Conservation (phyloP, 805 yeast species). For the Monosporozyma unispora region DNA sequence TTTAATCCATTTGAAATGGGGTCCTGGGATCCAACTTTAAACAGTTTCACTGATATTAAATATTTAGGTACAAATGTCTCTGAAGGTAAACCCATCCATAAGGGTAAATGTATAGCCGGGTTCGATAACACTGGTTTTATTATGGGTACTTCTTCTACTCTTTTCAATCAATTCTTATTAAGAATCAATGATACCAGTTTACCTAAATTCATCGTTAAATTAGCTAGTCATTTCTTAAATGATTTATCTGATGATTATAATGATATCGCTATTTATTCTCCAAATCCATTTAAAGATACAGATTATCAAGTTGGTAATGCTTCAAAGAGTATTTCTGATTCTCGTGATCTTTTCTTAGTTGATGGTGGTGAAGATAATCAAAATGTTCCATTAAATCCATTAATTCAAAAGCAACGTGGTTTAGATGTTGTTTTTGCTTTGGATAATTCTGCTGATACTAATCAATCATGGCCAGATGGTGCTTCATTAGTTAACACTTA, state of each 20-base stretch:
- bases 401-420: conserved; percentile 48
- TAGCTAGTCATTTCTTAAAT: conserved; percentile 38
- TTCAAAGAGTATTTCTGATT: conserved; percentile 31
- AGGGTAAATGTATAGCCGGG: conserved; percentile 50
- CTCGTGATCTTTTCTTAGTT: conserved; percentile 42
- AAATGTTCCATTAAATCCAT: conserved; percentile 55
- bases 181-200: conserved; percentile 40
- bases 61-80: conserved; percentile 61
- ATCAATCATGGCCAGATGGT: conserved; percentile 58
- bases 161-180: conserved; percentile 62
- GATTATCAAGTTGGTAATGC: conserved; percentile 26
- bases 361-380: conserved; percentile 70
- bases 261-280: conserved; percentile 62
- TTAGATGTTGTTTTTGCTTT: conserved; percentile 59
- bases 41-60: conserved; percentile 54
- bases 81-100: conserved; percentile 45
- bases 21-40: conserved; percentile 74
- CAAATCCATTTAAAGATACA: conserved; percentile 59
- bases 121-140: conserved; percentile 76
- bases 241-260: conserved; percentile 43
- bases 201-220: conserved; percentile 32
- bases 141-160: conserved; percentile 73
- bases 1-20: conserved; percentile 68
- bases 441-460: conserved; percentile 61
- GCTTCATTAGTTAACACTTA: conserved; percentile 47